Conservation (phyloP, 176 grass and related monocot genomes). For the Poa annua region DNA sequence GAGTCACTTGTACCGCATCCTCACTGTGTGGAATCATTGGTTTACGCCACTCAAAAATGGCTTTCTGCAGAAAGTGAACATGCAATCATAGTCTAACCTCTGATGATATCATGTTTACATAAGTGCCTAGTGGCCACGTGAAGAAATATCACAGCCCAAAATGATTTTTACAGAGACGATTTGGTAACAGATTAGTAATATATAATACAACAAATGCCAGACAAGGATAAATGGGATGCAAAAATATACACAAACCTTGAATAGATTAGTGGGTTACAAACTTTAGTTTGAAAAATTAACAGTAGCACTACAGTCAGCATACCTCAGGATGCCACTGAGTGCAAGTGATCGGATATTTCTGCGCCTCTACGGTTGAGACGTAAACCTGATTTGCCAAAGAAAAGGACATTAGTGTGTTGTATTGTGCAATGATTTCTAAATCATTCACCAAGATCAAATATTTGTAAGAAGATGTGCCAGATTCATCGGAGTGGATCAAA, state of each 20-base stretch:
- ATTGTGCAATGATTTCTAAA: slow-evolving; percentile 14
- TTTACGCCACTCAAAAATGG: slow-evolving; percentile 79
- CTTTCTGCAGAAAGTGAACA: slow-evolving; percentile 74
- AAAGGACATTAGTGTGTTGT: slow-evolving; percentile 27
- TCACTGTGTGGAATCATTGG: slow-evolving; percentile 85
- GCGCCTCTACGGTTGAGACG: slow-evolving; percentile 80
- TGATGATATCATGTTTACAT: background rate
- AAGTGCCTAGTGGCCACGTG: background rate
- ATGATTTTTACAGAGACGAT: background rate
- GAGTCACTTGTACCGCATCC: slow-evolving; percentile 75
- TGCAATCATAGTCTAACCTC: background rate
- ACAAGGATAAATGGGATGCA: background rate
- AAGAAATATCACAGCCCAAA: background rate
- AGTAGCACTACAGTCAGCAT: slow-evolving; percentile 28
- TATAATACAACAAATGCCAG: background rate
- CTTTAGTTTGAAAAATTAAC: background rate
- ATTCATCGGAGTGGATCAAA: background rate
- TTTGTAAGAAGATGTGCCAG: background rate
- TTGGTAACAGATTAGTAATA: background rate
- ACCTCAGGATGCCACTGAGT: slow-evolving; percentile 99
- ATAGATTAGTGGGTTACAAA: background rate
- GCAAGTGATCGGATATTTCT: slow-evolving; percentile 87
- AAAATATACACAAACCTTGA: background rate
- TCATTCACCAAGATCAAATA: background rate
- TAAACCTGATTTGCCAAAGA: slow-evolving; percentile 62